phyloP scores from a whole-genome alignment of 805 yeast species.

The Nakazawaea siamensis region DNA sequence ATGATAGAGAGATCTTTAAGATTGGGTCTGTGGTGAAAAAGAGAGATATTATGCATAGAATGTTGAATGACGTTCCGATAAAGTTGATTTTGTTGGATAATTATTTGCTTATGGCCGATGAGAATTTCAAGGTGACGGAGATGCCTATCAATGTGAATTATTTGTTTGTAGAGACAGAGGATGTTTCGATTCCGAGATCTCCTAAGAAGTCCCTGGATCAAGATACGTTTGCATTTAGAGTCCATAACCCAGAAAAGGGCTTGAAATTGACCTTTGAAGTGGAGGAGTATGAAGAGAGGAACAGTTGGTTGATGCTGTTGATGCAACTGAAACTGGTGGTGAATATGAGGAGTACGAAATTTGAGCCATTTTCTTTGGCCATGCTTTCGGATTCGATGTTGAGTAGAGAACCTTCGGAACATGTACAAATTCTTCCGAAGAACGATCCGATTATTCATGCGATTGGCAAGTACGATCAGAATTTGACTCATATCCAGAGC shows the following conservation, averaged over 20 bases:
- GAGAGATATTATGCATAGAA: slow-evolving; percentile 47
- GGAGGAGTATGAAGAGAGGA: slow-evolving; percentile 13
- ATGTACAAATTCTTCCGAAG: slow-evolving; percentile 25
- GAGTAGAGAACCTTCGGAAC: slow-evolving; percentile 37
- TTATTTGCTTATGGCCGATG: slow-evolving; percentile 57
- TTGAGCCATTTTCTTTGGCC: slow-evolving; percentile 47
- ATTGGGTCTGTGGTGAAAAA: slow-evolving; percentile 54
- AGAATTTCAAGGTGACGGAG: slow-evolving; percentile 37
- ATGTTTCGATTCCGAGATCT: slow-evolving; percentile 12
- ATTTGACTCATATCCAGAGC: slow-evolving; percentile 12
- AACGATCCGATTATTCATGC: slow-evolving; percentile 1
- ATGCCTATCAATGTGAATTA: slow-evolving; percentile 57
- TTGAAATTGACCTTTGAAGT: slow-evolving; percentile 45
- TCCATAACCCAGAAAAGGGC: slow-evolving; percentile 51
- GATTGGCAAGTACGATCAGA: background rate
- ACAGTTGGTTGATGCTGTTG: slow-evolving; percentile 4
- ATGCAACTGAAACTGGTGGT: slow-evolving; percentile 1
- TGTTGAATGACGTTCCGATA: slow-evolving; percentile 5
- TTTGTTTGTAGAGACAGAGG: slow-evolving; percentile 32
- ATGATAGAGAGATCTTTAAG: slow-evolving; percentile 45
- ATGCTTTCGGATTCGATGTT: slow-evolving; percentile 55
- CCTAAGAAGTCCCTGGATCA: background rate
- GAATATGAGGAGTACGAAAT: slow-evolving; percentile 21
- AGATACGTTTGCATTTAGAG: slow-evolving; percentile 29
- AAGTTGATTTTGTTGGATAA: slow-evolving; percentile 63